Evolutionary conservation across 1,139 yeast species (phyloP), one percentile per base, ranked within the genome.

Genomic region (Hemisphaericaspora lyxosophila): DNA sequence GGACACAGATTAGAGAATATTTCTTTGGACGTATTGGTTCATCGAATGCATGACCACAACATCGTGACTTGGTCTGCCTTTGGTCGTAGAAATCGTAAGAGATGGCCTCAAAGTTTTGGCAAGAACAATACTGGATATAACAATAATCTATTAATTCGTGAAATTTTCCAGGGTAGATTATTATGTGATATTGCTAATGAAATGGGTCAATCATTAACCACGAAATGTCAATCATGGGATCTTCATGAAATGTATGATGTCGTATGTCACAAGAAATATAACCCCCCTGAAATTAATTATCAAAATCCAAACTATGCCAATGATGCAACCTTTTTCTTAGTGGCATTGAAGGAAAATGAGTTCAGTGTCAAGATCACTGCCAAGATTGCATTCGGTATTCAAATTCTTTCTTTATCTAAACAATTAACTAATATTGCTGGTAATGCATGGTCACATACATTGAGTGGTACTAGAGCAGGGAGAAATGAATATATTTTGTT

Each of bases 171-270:
- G 30, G 99, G 99, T 25, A 75, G 99, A 49, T 73, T 94, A 43
- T 59, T 90, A 40, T 87, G 97, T 71, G 98, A 94, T 62, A 79
- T 94, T 55, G 89, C 94, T 37, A 92, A 92, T 59, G 96, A 89
- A 54, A 78, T 90, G 80, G 99, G 98, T 36, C 94, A 86, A 57
- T 90, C 97, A 0, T 70, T 92, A 46, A 89, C 97, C 3, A 71
- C 82, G 8, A 88, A 89, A 54, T 94, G 98, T 65, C 95, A 88
- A 58, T 85, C 94, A n/a, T 94, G 97, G 97, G 95, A 88, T 43
- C 70, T 94, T 42, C 73, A 85, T 8, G 99, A 94, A 63, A 92
- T 94, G 97, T 83, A 82, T 51, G 82, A 80, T 31, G 75, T 87
- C 35, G 79, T 86, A 42, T 77, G 90, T 65, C 73, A 79, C 50